phyloP scores from a whole-genome alignment of 768 basidiomycete species.

The Leccinum pellstonianum region DNA sequence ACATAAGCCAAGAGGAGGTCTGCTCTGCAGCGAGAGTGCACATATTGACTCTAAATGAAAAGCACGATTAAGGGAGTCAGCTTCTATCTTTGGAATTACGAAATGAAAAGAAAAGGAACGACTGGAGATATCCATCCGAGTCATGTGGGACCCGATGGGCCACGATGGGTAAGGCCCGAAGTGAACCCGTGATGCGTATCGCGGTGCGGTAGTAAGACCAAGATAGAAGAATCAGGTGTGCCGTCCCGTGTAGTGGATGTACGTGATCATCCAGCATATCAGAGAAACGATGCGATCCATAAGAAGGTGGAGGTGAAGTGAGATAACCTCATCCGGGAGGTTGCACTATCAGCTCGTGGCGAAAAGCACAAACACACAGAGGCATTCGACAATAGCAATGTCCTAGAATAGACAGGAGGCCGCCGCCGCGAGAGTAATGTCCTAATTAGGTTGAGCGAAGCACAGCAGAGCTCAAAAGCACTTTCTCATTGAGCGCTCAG shows the following conservation, averaged over 20 bases:
- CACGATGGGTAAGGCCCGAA: constrained; percentile 12
- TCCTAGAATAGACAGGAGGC: constrained; percentile 19
- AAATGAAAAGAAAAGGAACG: constrained; percentile 2
- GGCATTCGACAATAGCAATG: not conserved
- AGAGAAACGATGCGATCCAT: constrained; percentile 10
- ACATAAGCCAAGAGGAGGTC: constrained; percentile 93
- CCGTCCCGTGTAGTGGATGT: constrained; percentile 8
- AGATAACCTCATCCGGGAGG: constrained; percentile 7
- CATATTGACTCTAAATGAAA: constrained; percentile 68
- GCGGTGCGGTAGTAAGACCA: constrained; percentile 5
- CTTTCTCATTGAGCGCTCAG: constrained; percentile 4
- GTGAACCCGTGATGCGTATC: constrained; percentile 12
- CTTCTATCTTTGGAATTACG: constrained; percentile 10
- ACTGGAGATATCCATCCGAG: constrained; percentile 7
- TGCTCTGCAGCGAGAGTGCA: constrained; percentile 88
- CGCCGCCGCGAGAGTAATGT: constrained; percentile 11
- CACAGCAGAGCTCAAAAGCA: constrained; percentile 1
- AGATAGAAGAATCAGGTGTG: constrained; percentile 16
- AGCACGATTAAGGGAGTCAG: constrained; percentile 19
- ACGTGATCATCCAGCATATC: constrained; percentile 12
- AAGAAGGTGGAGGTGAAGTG: constrained; percentile 9
- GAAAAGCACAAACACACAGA: constrained; percentile 5
- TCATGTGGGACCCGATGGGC: constrained; percentile 5
- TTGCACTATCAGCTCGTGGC: constrained; percentile 7
- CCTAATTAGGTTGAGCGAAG: constrained; percentile 10